phyloP scores from a whole-genome alignment of 306 rosid genomes.

The Chamaecrista fasciculata region DNA sequence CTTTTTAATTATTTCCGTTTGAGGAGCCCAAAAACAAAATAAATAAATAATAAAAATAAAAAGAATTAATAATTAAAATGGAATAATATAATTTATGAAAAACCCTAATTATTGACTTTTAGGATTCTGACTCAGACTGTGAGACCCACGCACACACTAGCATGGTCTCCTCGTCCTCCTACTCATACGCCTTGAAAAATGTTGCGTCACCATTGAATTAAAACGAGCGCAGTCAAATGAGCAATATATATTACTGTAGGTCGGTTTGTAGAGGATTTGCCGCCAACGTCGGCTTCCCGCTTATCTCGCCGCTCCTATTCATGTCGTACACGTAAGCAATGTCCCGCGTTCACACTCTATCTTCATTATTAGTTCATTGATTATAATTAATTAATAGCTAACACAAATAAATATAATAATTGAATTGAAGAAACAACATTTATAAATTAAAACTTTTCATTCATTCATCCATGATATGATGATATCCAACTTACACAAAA shows the following conservation, averaged over 20 bases:
- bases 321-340: constrained; percentile 30
- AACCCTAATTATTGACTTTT: constrained; percentile 32
- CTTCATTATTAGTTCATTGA: no score
- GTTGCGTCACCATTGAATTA: background rate
- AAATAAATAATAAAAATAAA: background rate
- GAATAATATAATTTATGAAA: background rate
- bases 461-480: no score
- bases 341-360: constrained; percentile 25
- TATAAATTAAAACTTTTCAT: constrained; percentile 12
- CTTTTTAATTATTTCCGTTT: constrained; percentile 26
- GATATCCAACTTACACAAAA: constrained; percentile 32
- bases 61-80: background rate
- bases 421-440: no score
- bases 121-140: constrained; percentile 20
- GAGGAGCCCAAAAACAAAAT: no score
- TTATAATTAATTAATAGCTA: no score
- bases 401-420: background rate
- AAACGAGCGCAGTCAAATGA: constrained; percentile 22
- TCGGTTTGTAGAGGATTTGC: constrained; percentile 41
- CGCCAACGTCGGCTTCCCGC: constrained; percentile 44
- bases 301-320: constrained; percentile 25
- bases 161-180: constrained; percentile 31
- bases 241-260: no score
- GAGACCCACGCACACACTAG: constrained; percentile 5
- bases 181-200: constrained; percentile 35